Evolutionary conservation across 257 asterid species (phyloP).

Genomic region (Penstemon eatonii): DNA sequence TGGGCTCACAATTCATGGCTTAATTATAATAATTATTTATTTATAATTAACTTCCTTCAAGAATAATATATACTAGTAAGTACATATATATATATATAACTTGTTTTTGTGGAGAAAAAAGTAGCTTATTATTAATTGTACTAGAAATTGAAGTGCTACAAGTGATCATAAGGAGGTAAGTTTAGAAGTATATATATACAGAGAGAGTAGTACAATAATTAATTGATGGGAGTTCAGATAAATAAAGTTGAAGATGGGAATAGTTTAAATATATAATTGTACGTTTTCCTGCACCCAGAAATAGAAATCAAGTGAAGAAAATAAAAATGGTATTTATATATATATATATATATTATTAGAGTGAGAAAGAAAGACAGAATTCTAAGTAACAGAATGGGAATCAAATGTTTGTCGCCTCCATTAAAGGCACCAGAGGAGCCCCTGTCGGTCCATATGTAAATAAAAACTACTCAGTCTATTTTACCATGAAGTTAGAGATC

Average conservation of each 20-base stretch:
- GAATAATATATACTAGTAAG: slow-evolving; percentile 11
- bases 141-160: neutral
- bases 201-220: too few species aligned
- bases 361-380: slow-evolving; percentile 19
- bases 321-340: too few species aligned
- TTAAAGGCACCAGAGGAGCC: slow-evolving; percentile 37
- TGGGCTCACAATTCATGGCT: slow-evolving; percentile 45
- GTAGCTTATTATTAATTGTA: too few species aligned
- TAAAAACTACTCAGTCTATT: too few species aligned
- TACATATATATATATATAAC: slow-evolving; percentile 22
- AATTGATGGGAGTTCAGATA: too few species aligned
- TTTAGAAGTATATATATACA: neutral
- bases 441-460: slow-evolving; percentile 33
- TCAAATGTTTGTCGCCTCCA: slow-evolving; percentile 37
- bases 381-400: slow-evolving; percentile 19
- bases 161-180: neutral
- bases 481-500: too few species aligned
- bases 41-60: neutral
- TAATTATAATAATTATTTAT: neutral
- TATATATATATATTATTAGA: neutral
- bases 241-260: neutral
- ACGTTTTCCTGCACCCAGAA: slow-evolving; percentile 21
- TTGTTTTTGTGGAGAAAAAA: slow-evolving; percentile 10
- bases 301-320: slow-evolving; percentile 2
- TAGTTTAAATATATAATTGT: neutral